These are phyloP conservation scores for Penicillium corylophilum DNA, from an alignment of 2,329 filamentous ascomycete species.

Conservation along the genomic window DNA sequence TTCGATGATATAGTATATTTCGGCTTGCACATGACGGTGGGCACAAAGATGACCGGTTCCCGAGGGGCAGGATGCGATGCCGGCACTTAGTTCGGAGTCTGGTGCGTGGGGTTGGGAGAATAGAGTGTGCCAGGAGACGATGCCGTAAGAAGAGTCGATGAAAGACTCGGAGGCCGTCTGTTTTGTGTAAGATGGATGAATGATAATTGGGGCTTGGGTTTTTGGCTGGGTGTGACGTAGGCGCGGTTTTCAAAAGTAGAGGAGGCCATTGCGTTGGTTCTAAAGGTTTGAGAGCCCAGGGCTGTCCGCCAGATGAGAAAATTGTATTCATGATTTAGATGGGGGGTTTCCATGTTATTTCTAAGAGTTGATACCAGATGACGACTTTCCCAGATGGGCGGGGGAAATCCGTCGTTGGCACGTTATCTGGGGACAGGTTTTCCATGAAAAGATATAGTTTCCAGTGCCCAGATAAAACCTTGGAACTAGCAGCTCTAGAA, in stretches of 20 bases:
- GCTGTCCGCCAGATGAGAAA: no score
- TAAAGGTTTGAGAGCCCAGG: background rate
- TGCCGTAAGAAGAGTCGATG: constrained; percentile 6
- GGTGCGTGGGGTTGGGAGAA: constrained; percentile 36
- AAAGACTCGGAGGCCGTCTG: constrained; percentile 17
- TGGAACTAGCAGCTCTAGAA: background rate
- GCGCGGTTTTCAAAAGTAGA: background rate
- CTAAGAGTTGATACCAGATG: background rate
- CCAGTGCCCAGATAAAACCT: background rate
- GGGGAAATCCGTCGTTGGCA: background rate
- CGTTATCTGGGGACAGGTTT: background rate
- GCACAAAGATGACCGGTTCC: constrained; percentile 35
- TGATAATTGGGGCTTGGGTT: constrained; percentile 4
- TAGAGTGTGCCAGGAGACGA: constrained; percentile 43
- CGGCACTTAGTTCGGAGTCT: constrained; percentile 38
- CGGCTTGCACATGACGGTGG: constrained; percentile 45
- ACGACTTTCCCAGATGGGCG: background rate
- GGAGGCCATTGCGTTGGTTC: background rate
- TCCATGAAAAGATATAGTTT: background rate
- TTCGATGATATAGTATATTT: constrained; percentile 44
- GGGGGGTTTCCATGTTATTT: background rate
- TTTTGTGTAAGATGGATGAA: constrained; percentile 8
- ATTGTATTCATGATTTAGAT: no score
- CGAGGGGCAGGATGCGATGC: constrained; percentile 38
- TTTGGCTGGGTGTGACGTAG: background rate